Evolutionary conservation across 2,329 filamentous ascomycete genomes (phyloP).

Genomic region (Aureobasidium musti): DNA sequence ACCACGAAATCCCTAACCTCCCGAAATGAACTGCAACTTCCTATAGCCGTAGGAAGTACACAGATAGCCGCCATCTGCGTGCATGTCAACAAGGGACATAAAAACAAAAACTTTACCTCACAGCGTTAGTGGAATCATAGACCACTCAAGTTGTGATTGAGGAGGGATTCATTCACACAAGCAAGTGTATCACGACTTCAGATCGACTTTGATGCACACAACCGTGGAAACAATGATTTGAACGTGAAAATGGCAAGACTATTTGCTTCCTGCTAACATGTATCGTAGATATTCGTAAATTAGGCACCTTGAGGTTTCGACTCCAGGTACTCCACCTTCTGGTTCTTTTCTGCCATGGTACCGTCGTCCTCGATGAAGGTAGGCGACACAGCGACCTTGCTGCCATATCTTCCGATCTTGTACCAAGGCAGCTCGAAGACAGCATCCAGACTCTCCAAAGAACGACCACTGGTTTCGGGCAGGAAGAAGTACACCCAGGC

Average conservation of each 20-base stretch:
- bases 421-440: constrained; percentile 69
- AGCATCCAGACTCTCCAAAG: constrained; percentile 59
- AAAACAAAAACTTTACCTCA: too few species aligned
- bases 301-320: not conserved
- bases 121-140: too few species aligned
- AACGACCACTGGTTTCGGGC: constrained; percentile 54
- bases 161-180: too few species aligned
- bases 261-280: not conserved
- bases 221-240: too few species aligned
- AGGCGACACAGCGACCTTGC: constrained; percentile 36
- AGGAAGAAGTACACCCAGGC: constrained; percentile 63
- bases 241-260: too few species aligned
- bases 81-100: too few species aligned
- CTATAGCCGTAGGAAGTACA: too few species aligned
- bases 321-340: constrained; percentile 24
- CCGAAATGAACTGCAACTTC: too few species aligned
- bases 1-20: too few species aligned
- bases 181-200: too few species aligned
- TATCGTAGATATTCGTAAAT: not conserved
- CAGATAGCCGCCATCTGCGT: too few species aligned
- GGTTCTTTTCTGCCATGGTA: constrained; percentile 33
- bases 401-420: constrained; percentile 61
- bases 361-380: constrained; percentile 37
- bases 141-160: too few species aligned
- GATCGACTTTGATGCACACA: not conserved